Evolutionary conservation across 78 protist species (phyloP), one percentile per base, ranked within the genome.

Genomic region (Kipferlia bialata): DNA sequence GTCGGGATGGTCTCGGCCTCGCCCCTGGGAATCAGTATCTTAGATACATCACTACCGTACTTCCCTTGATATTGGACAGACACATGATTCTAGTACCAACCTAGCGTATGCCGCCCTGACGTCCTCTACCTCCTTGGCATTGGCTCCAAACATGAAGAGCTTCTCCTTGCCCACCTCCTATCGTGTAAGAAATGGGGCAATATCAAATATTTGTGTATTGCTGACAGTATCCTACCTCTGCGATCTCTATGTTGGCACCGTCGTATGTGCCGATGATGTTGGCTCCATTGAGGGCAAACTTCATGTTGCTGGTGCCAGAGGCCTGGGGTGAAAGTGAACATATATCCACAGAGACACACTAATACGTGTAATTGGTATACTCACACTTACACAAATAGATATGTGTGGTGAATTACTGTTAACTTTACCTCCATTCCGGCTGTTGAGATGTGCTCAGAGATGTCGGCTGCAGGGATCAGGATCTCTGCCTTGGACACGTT

Each of bases 381-480:
- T n/a, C n/a, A n/a, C n/a, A n/a, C n/a, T n/a, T n/a, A n/a, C n/a
- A n/a, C n/a, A n/a, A n/a, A n/a, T n/a, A n/a, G n/a, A n/a, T n/a
- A n/a, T n/a, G n/a, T n/a, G n/a, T n/a, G n/a, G n/a, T n/a, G n/a
- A n/a, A n/a, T n/a, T n/a, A n/a, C n/a, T n/a, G n/a, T n/a, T 41
- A 41, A 41, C 48, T 5, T 13, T 12, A 93, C 96, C 73, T 91
- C 96, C 2, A 86, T 86, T 18, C 93, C 92, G 31, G 96, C 93
- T 20, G 87, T 74, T 3, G 92, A 86, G 73, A 92, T 86, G 57
- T 92, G 97, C 79, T 92, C 84, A 32, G 84, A 78, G 60, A 92
- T 56, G 71, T 92, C 97, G 63, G 85, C 32, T 0, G 91, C 90
- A 12, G 95, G 95, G 60, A 90, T 78, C 67, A 89, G 85, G 62